These are phyloP conservation scores for Exophiala xenobiotica DNA, from an alignment of 2,329 filamentous ascomycete genomes.

Conservation along the genomic window DNA sequence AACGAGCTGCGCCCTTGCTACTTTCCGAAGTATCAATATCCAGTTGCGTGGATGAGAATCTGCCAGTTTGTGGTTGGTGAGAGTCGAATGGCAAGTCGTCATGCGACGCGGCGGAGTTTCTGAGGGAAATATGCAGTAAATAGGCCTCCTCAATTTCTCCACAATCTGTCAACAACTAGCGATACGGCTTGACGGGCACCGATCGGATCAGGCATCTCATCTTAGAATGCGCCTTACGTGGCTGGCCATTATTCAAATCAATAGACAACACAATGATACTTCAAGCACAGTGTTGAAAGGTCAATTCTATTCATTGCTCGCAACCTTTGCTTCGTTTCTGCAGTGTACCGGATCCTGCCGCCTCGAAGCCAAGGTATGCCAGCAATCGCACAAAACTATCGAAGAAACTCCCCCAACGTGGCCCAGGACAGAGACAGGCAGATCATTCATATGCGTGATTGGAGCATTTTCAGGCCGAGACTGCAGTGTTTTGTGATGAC, in stretches of 20 bases:
- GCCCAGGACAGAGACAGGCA: conserved; percentile 25
- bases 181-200: not conserved
- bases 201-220: not conserved
- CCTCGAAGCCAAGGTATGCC: conserved; percentile 29
- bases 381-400: conserved; percentile 27
- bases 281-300: conserved; percentile 3
- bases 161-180: not conserved
- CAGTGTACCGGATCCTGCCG: conserved; percentile 26
- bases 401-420: conserved; percentile 24
- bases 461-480: conserved; percentile 20
- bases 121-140: not conserved
- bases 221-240: no score
- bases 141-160: not conserved
- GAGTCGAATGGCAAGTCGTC: conserved; percentile 17
- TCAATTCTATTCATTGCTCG: conserved; percentile 28
- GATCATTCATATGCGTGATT: conserved; percentile 25
- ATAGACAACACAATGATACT: no score
- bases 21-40: not conserved
- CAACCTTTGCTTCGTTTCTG: conserved; percentile 25
- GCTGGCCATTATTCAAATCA: no score
- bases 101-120: conserved; percentile 21
- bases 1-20: conserved; percentile 8
- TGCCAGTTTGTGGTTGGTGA: conserved; percentile 16
- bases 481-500: conserved; percentile 16
- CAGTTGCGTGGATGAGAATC: not conserved